A percentile compares a stretch with the other conserved stretches of the same genome.
These are phyloP conservation scores for Coemansia sp. DNA, from an alignment of 192 early-diverging fungal genomes.

Conservation along the genomic window DNA sequence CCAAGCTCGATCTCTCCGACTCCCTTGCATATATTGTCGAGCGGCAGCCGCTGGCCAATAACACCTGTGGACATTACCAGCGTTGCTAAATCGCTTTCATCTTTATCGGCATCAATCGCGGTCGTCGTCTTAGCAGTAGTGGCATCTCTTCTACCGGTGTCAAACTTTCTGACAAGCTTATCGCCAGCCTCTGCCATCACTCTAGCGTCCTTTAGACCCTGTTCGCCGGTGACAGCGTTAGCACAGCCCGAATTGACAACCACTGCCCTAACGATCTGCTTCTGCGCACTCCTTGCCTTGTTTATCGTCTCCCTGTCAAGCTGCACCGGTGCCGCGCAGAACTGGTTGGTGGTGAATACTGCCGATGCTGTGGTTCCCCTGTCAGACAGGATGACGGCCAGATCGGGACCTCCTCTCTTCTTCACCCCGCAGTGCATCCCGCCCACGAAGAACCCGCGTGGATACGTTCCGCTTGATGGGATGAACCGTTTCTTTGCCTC, in stretches of 20 bases:
- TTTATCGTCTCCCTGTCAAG: conserved; percentile 68
- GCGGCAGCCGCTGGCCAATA: conserved; percentile 86
- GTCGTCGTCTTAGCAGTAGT: not conserved
- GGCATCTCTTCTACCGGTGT: not conserved
- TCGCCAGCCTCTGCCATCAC: conserved; percentile 65
- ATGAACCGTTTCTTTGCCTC: conserved; percentile 64
- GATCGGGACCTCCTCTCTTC: conserved; percentile 71
- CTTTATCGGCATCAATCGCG: not conserved
- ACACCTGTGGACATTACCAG: conserved; percentile 98
- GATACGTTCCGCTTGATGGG: conserved; percentile 78
- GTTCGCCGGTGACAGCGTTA: conserved; percentile 91
- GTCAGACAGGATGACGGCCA: conserved; percentile 77
- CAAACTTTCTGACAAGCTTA: conserved; percentile 48
- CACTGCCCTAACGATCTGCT: conserved; percentile 56
- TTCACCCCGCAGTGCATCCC: conserved; percentile 79
- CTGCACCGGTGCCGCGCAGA: conserved; percentile 87
- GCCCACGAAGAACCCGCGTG: conserved; percentile 79
- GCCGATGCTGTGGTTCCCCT: conserved; percentile 74
- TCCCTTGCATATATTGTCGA: conserved; percentile 80
- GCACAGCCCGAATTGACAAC: conserved; percentile 92
- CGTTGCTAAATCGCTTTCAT: conserved; percentile 14
- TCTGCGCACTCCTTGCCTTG: conserved; percentile 41
- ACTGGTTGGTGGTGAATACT: conserved; percentile 92
- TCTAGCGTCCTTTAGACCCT: conserved; percentile 78
- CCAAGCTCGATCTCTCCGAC: conserved; percentile 52